Conservation (phyloP, 2,329 filamentous ascomycete genomes). For the Monosporascus sp. region DNA sequence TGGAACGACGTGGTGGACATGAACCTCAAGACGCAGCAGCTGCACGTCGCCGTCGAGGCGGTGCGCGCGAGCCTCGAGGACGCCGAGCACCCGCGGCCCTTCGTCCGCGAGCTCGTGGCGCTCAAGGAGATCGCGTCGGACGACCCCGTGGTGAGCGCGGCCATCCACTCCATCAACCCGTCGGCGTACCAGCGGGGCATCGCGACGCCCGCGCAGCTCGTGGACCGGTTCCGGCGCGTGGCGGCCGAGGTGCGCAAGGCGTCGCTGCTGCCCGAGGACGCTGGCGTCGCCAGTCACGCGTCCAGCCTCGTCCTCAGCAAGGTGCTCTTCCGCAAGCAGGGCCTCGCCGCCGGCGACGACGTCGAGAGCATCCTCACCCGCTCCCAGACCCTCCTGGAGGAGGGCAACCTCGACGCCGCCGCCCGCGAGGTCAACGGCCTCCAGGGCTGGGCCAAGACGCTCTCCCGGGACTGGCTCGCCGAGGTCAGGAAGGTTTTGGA, state of each 20-base stretch:
- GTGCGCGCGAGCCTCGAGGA: conserved; percentile 79
- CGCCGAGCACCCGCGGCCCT: conserved; percentile 70
- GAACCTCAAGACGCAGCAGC: conserved; percentile 90
- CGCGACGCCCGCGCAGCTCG: conserved; percentile 74
- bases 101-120: conserved; percentile 87
- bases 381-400: conserved; percentile 85
- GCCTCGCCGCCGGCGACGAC: conserved; percentile 75
- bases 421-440: conserved; percentile 93
- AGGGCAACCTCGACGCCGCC: conserved; percentile 86
- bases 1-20: conserved; percentile 89
- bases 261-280: conserved; percentile 83
- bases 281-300: conserved; percentile 89
- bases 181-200: conserved; percentile 89
- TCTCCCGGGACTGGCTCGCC: conserved; percentile 88
- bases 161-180: conserved; percentile 95
- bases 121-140: conserved; percentile 86
- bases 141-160: conserved; percentile 82
- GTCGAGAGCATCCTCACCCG: conserved; percentile 90
- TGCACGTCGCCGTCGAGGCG: conserved; percentile 92
- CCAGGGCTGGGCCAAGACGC: conserved; percentile 88
- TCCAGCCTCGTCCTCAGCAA: conserved; percentile 87
- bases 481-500: conserved; percentile 91
- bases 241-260: conserved; percentile 92
- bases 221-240: conserved; percentile 93
- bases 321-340: conserved; percentile 92